Evolutionary conservation across 495 filamentous ascomycete genomes (phyloP), one percentile per base, ranked within the genome.

Genomic region (Neurospora tetrasperma): DNA sequence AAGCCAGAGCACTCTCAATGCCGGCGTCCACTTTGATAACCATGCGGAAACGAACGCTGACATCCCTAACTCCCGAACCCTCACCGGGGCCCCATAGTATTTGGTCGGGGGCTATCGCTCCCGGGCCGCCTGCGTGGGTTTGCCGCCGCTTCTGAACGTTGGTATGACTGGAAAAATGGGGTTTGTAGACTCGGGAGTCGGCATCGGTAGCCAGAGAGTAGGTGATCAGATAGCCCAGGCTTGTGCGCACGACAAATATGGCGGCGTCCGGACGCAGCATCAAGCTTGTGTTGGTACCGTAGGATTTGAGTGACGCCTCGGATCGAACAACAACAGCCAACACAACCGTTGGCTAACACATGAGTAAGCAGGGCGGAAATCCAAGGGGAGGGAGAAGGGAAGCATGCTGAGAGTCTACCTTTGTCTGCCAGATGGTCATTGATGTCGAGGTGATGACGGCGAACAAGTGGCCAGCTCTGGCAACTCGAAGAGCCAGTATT

Each of bases 1-100:
- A 85, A 4, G 96, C 95, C 69, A 98, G 81, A n/a, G 91, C 93
- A 75, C 84, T 87, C 75, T 89, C 89, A 74, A 99, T 97, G 2
- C 96, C 96, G 10, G 96, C 96, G 80, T 99, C 96, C 27, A 99
- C 93, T 82, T 96, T 96, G 73, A 99, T 98, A 31, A 96, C 94
- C 93, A 98, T 98, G 70, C 96, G 88, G 83, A 99, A 98, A 23
- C 93, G 89, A 62, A 98, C 85, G 74, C 89, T 98, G 68, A 96
- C 89, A 80, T 98, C 95, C 59, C 88, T 88, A 23, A 97, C 90
- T 2, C 92, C 92, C 71, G 87, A 89, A n/a, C 90, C 90, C 79
- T 97, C 91, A 5, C 90, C 91, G 11, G 89, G 85, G 0, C 89
- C 91, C 78, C 88, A 81, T 39, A 88, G 72, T 71, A 89, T 85